These are phyloP conservation scores for Penicillium sclerotiorum DNA, from an alignment of 2,329 filamentous ascomycete genomes.

Conservation along the genomic window DNA sequence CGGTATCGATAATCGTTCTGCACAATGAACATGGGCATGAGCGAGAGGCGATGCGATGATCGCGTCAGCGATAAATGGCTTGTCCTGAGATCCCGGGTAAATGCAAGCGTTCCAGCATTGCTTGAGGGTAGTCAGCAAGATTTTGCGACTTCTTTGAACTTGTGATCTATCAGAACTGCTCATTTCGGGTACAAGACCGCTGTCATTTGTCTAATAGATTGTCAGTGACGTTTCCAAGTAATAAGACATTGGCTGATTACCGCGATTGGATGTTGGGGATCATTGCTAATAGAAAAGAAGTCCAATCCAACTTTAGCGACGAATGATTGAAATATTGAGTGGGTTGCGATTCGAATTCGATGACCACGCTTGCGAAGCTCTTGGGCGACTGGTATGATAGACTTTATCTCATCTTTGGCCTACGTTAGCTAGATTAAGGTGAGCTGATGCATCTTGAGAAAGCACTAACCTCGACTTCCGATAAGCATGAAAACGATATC, in stretches of 20 bases:
- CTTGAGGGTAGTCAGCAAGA: constrained; percentile 3
- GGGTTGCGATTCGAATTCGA: constrained; percentile 5
- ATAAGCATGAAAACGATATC: constrained; percentile 13
- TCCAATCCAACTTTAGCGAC: constrained; percentile 3
- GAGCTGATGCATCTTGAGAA: neutral
- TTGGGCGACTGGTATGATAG: constrained; percentile 2
- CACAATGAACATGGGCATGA: constrained; percentile 12
- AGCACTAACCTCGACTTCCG: constrained; percentile 9
- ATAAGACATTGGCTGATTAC: neutral
- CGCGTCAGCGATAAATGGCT: constrained; percentile 4
- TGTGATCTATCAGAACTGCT: neutral
- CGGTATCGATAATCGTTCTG: constrained; percentile 6
- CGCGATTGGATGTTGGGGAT: constrained; percentile 10
- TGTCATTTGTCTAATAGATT: neutral
- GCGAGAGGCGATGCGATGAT: constrained; percentile 12
- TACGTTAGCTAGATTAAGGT: neutral
- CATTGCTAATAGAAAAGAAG: constrained; percentile 10
- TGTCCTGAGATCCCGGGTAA: neutral
- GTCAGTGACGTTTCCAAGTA: neutral
- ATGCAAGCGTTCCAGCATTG: constrained; percentile 8
- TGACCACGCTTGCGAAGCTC: constrained; percentile 3
- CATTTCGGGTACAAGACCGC: neutral
- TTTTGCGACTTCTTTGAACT: constrained; percentile 2
- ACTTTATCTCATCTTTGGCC: constrained; percentile 10
- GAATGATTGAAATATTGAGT: constrained; percentile 3